Conservation (phyloP, 768 basidiomycete species). For the Hygrophorus pudorinus region DNA sequence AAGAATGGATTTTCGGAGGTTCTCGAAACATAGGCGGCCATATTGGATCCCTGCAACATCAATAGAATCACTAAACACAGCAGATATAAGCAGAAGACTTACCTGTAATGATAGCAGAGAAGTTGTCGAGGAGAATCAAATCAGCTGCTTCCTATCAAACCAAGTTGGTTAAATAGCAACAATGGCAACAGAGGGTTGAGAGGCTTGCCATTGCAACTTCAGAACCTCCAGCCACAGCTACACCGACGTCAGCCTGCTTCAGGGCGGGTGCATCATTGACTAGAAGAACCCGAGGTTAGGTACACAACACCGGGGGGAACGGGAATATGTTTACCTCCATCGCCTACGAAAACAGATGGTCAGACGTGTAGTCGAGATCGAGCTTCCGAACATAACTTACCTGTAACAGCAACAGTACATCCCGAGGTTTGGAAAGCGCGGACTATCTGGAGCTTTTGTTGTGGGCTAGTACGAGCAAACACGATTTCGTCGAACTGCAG, state of each 20-base stretch:
- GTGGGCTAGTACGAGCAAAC: slow-evolving; percentile 53
- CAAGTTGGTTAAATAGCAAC: background rate
- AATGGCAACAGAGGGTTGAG: background rate
- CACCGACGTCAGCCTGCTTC: slow-evolving; percentile 52
- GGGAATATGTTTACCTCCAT: background rate
- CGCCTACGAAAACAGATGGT: background rate
- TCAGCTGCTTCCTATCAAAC: slow-evolving; percentile 47
- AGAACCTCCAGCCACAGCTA: slow-evolving; percentile 46
- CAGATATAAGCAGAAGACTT: too few relatives aligned
- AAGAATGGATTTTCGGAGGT: slow-evolving; percentile 47
- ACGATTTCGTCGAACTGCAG: slow-evolving; percentile 38
- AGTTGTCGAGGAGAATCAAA: slow-evolving; percentile 55
- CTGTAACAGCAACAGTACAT: slow-evolving; percentile 52
- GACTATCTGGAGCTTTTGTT: slow-evolving; percentile 59
- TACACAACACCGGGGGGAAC: background rate
- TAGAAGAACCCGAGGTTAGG: background rate
- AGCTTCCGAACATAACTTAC: slow-evolving; percentile 35
- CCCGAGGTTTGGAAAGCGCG: slow-evolving; percentile 42
- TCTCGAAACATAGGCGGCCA: slow-evolving; percentile 57
- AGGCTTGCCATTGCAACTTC: slow-evolving; percentile 31
- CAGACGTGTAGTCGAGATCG: background rate
- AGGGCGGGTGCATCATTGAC: slow-evolving; percentile 52
- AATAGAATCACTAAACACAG: too few relatives aligned
- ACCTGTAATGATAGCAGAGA: slow-evolving; percentile 46
- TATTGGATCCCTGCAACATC: slow-evolving; percentile 41